Evolutionary conservation across 805 yeast species (phyloP).

Genomic region (Metschnikowia noctiluminum): DNA sequence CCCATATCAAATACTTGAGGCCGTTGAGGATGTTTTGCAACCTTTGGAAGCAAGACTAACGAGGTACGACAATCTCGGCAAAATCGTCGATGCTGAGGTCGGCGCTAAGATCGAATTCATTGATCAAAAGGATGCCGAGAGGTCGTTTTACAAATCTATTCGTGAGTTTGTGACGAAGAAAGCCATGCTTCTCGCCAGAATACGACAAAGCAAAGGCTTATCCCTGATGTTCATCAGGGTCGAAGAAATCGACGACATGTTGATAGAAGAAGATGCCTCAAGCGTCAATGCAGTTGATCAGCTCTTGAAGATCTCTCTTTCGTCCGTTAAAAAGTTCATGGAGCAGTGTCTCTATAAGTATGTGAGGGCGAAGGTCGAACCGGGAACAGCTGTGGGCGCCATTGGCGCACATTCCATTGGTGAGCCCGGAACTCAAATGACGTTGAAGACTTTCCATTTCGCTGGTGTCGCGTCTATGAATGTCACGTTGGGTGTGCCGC

Average conservation of each 20-base stretch:
- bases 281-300: constrained; percentile 53
- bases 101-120: constrained; percentile 56
- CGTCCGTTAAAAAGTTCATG: constrained; percentile 62
- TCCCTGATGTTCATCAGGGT: constrained; percentile 36
- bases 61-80: constrained; percentile 74
- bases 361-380: constrained; percentile 88
- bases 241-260: constrained; percentile 34
- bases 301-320: constrained; percentile 60
- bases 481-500: constrained; percentile 95
- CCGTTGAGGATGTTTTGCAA: constrained; percentile 51
- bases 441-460: constrained; percentile 94
- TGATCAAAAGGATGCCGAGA: constrained; percentile 84
- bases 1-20: constrained; percentile 65
- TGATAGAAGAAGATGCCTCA: constrained; percentile 28
- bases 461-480: constrained; percentile 97
- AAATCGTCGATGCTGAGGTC: constrained; percentile 42
- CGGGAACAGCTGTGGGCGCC: constrained; percentile 99
- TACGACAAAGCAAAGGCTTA: constrained; percentile 55
- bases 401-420: constrained; percentile 99
- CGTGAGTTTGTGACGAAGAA: constrained; percentile 58
- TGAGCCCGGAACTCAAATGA: constrained; percentile 98
- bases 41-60: constrained; percentile 60
- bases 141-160: constrained; percentile 77
- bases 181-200: constrained; percentile 51
- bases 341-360: constrained; percentile 78